A percentile compares a stretch with the other conserved stretches of the same genome.
These are phyloP conservation scores for Saccharomycopsis malanga DNA, from an alignment of 805 yeast genomes.

Conservation along the genomic window DNA sequence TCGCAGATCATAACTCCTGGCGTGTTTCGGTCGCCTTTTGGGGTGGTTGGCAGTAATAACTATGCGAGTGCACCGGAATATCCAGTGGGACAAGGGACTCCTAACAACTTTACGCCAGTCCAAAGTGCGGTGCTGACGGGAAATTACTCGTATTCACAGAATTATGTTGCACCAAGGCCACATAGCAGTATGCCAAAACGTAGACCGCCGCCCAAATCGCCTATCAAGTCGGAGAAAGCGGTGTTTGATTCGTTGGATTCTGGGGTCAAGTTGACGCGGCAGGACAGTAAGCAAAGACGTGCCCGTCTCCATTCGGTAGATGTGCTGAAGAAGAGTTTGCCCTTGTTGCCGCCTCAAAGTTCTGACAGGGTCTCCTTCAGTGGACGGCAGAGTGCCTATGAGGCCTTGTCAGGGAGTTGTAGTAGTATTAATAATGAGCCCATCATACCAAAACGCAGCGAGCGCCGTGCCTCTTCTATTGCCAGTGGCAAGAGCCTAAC, in stretches of 20 bases:
- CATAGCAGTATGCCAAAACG: background rate
- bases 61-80: too few relatives aligned
- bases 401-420: background rate
- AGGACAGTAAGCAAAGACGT: conserved; percentile 12
- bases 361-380: background rate
- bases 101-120: background rate
- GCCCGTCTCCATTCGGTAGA: conserved; percentile 11
- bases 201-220: conserved; percentile 19
- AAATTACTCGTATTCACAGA: background rate
- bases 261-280: background rate
- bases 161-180: background rate
- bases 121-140: background rate
- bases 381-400: background rate
- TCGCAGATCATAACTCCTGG: background rate
- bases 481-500: background rate
- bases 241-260: background rate
- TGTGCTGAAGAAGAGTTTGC: conserved; percentile 7
- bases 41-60: background rate
- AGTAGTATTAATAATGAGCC: background rate
- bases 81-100: too few relatives aligned
- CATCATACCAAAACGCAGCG: conserved; percentile 2
- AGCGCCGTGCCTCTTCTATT: background rate
- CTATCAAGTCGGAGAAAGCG: conserved; percentile 13
- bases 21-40: background rate
- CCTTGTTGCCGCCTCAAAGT: conserved; percentile 11